Conservation (phyloP, 2,329 filamentous ascomycete genomes). For the Diaporthe australafricana region DNA sequence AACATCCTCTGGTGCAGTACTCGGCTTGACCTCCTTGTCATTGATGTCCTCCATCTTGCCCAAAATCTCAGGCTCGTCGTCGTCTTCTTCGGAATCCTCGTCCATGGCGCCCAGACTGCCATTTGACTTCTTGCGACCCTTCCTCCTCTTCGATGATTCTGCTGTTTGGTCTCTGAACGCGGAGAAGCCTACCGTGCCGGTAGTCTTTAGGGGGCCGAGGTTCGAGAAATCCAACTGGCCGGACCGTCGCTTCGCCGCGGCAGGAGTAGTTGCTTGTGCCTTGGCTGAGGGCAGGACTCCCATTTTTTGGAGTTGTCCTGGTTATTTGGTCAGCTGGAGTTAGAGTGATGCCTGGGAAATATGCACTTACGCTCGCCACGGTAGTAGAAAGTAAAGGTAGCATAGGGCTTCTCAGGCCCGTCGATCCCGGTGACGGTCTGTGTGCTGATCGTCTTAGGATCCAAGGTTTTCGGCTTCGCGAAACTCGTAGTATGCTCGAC, state of each 20-base stretch:
- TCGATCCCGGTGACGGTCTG: slow-evolving; percentile 99
- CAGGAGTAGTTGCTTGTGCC: slow-evolving; percentile 69
- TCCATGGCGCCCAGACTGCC: slow-evolving; percentile 67
- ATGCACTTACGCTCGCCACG: slow-evolving; percentile 85
- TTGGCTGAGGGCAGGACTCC: slow-evolving; percentile 82
- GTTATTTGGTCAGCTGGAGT: slow-evolving; percentile 39
- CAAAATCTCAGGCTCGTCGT: slow-evolving; percentile 69
- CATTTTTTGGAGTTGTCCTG: slow-evolving; percentile 97
- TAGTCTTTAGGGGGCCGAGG: slow-evolving; percentile 84
- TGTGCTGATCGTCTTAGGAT: slow-evolving; percentile 97
- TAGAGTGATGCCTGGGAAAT: background rate
- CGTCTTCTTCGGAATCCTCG: slow-evolving; percentile 80
- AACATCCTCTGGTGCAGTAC: slow-evolving; percentile 76
- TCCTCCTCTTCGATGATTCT: slow-evolving; percentile 66
- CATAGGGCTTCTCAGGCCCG: slow-evolving; percentile 94
- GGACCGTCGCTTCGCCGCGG: slow-evolving; percentile 80
- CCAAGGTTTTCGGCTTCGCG: slow-evolving; percentile 93
- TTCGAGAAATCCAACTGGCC: slow-evolving; percentile 87
- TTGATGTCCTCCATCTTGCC: slow-evolving; percentile 74
- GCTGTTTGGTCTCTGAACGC: slow-evolving; percentile 81
- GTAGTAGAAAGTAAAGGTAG: slow-evolving; percentile 98
- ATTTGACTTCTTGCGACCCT: slow-evolving; percentile 71
- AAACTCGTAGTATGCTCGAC: slow-evolving; percentile 98
- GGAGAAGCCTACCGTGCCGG: slow-evolving; percentile 91
- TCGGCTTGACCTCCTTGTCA: slow-evolving; percentile 69